These are phyloP conservation scores for Cyberlindnera xylosilytica DNA, from an alignment of 805 yeast genomes.

Conservation along the genomic window DNA sequence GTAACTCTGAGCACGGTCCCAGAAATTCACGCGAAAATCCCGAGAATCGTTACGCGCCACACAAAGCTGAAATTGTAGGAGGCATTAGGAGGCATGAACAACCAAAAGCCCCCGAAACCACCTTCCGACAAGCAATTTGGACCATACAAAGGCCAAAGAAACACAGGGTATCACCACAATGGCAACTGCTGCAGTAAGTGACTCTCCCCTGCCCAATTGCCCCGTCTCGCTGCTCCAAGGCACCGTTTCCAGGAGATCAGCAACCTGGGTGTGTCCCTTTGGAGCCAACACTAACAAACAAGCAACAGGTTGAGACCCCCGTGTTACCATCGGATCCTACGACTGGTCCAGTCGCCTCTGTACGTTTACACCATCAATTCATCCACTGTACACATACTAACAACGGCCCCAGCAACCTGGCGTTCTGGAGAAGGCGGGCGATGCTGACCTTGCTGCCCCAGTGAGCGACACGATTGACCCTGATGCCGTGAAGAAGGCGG, in stretches of 20 bases:
- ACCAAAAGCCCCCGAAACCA: too few relatives aligned
- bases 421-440: slow-evolving; percentile 17
- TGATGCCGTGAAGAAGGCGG: slow-evolving; percentile 24
- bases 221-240: neutral
- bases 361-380: slow-evolving; percentile 7
- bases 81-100: too few relatives aligned
- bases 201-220: neutral
- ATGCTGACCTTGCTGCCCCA: neutral
- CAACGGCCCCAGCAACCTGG: slow-evolving; percentile 20
- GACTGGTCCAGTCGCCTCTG: slow-evolving; percentile 18
- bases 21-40: neutral
- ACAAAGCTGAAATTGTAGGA: slow-evolving; percentile 12
- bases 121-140: too few relatives aligned
- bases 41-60: slow-evolving; percentile 6
- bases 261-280: too few relatives aligned
- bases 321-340: slow-evolving; percentile 19
- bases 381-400: slow-evolving; percentile 11
- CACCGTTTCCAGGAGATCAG: too few relatives aligned
- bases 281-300: too few relatives aligned
- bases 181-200: neutral
- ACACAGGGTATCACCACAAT: neutral
- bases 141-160: too few relatives aligned
- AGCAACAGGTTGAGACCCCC: slow-evolving; percentile 11
- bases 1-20: neutral
- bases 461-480: slow-evolving; percentile 17